These are phyloP conservation scores for Curvularia eragrostidis DNA, from an alignment of 2,329 filamentous ascomycete species.

Conservation along the genomic window DNA sequence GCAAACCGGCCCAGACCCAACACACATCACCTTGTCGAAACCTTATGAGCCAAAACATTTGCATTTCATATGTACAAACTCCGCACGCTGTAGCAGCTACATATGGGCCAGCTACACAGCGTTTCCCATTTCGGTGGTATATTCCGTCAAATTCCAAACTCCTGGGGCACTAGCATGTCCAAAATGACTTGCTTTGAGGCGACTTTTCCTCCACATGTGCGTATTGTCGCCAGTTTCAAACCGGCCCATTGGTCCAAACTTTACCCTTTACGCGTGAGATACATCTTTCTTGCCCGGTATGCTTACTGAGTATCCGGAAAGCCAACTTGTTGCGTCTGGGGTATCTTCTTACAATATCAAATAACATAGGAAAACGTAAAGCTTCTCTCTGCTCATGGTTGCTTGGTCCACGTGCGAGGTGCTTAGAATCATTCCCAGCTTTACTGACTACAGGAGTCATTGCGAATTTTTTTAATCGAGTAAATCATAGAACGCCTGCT, in stretches of 20 bases:
- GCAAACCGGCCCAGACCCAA: background rate
- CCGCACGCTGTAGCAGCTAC: background rate
- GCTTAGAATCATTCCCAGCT: background rate
- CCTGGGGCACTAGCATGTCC: background rate
- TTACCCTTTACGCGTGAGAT: slow-evolving; percentile 6
- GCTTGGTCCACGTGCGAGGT: slow-evolving; percentile 2
- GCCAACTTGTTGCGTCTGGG: slow-evolving; percentile 12
- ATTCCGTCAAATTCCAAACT: slow-evolving; percentile 2
- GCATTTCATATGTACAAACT: slow-evolving; percentile 14
- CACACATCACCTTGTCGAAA: background rate
- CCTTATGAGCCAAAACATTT: background rate
- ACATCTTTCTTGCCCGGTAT: slow-evolving; percentile 9
- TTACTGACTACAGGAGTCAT: slow-evolving; percentile 1
- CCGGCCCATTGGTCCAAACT: slow-evolving; percentile 4
- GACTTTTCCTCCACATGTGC: slow-evolving; percentile 1
- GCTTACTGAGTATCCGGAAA: slow-evolving; percentile 11
- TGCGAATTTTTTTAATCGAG: background rate
- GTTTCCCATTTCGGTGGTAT: background rate
- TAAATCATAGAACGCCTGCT: background rate
- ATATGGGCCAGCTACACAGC: background rate
- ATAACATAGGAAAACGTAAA: slow-evolving; percentile 19
- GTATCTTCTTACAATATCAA: slow-evolving; percentile 19
- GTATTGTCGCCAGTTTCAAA: slow-evolving; percentile 5
- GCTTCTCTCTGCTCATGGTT: slow-evolving; percentile 10
- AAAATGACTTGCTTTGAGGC: slow-evolving; percentile 2